Base-by-base conservation (phyloP, 208 protist species). In the Crithidia acanthocephali region DNA sequence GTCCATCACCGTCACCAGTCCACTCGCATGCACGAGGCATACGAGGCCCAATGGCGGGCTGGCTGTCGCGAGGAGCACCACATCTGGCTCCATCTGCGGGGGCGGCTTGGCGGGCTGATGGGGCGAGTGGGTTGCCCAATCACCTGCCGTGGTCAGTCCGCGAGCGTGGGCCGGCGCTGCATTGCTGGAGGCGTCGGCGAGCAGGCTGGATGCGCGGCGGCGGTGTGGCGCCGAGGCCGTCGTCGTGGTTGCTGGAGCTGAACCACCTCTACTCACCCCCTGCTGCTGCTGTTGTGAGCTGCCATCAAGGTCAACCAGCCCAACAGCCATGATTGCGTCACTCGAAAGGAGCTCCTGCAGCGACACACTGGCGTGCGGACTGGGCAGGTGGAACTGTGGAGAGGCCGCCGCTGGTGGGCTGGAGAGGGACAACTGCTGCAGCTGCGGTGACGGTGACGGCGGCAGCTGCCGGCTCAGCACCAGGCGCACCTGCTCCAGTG, bases 21-120 rank as follows among this genome's bases (percentile, higher is more conserved):
- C 88, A 60, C 85, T 91, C 10, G 88, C 80, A 51, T 91, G 88
- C 25, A 94, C 88, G 51, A 94, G 69, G 67, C 88, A 94, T 11
- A 88, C 50, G 2, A 90, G 66, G n/a, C 85, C 79, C 16, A 94
- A 68, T 4, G 80, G 65, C 2, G 64, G 47, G 59, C 88, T 94
- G 15, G 88, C 76, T 1, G 84, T 68, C 18, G 90, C 80, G 44
- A 94, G 77, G 47, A 85, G 86, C 57, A 94, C 88, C 15, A 85
- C 88, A 65, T 94, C 88, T 2, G 86, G 79, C 62, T 94, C 88
- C 23, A 90, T 68, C 48, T 62, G 70, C 45, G 47, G 55, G 53
- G 66, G 56, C 27, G 18, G 44, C 18, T 48, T 13, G 3, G 6
- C 9, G 3, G 6, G 44, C 9, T 48, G 44, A n/a, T 48, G 44